Percentiles rank a stretch among this genome's conserved stretches.
phyloP scores from a whole-genome alignment of 1,284 basidiomycete genomes.

The Cystobasidium pallidum region DNA sequence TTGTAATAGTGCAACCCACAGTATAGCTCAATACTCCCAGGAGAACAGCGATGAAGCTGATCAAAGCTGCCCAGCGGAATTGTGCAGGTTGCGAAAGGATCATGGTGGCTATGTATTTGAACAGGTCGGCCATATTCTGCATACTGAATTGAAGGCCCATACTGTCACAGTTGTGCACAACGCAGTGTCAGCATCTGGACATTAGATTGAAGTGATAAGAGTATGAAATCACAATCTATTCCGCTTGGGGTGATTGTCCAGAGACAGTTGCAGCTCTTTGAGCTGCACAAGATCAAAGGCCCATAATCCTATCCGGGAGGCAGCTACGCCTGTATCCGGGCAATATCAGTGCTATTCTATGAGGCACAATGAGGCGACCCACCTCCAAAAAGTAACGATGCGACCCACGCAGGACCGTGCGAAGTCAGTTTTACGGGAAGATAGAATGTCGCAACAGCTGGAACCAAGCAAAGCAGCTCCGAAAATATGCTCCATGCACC shows the following conservation, averaged over 20 bases:
- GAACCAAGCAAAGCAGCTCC: constrained; percentile 17
- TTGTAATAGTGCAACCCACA: not conserved
- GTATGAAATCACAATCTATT: constrained; percentile 54
- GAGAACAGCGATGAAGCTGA: constrained; percentile 55
- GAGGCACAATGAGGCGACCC: not conserved
- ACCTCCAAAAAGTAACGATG: constrained; percentile 49
- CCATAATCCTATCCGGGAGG: constrained; percentile 58
- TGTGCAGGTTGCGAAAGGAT: constrained; percentile 48
- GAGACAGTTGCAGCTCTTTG: constrained; percentile 57
- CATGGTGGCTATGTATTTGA: constrained; percentile 53
- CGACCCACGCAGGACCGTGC: constrained; percentile 37
- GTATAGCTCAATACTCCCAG: constrained; percentile 50
- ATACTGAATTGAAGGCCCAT: constrained; percentile 56
- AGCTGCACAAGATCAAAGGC: constrained; percentile 60
- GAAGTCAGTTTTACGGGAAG: constrained; percentile 22
- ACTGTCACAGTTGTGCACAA: not conserved
- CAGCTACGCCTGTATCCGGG: constrained; percentile 52
- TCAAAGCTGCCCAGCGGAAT: constrained; percentile 58
- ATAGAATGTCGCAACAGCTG: constrained; percentile 38
- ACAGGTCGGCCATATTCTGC: constrained; percentile 57
- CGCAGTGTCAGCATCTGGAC: not conserved
- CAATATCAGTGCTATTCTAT: not conserved
- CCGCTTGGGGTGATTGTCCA: constrained; percentile 56
- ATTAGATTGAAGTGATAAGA: not conserved
- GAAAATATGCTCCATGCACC: constrained; percentile 59